Base-by-base conservation (phyloP, 441 rosid genomes). In the Brassica hybrid region DNA sequence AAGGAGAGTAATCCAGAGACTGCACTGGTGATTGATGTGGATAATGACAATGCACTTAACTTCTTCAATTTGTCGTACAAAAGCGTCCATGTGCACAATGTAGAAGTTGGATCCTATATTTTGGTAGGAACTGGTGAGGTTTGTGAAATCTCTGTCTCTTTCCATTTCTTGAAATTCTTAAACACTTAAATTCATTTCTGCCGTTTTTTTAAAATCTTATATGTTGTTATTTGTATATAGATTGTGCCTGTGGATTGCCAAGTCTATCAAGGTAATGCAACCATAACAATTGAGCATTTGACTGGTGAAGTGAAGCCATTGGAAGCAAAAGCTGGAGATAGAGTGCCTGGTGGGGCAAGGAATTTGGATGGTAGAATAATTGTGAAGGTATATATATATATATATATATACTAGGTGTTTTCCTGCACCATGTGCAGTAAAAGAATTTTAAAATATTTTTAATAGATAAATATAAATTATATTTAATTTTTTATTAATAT, bases 71-170 rank as follows among this genome's bases (percentile, higher is more conserved):
- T 96, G 73, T 87, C 91, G 0, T 92, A 89, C 67, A 84, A 60
- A 85, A 91, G 94, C 38, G 84, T 96, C 67, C 98, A 95, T 7
- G 98, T 92, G 79, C 91, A 93, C 70, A 89, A 89, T 63, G 90
- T 96, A 34, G 72, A 85, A 73, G 90, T 91, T 70, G 99, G 98
- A 70, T 93, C 94, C 67, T 96, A 83, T 82, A 73, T 96, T 76
- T 83, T 95, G 88, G 95, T 95, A 62, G 96, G 95, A 85, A 85
- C 96, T 88, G 99, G 99, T 84, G 98, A 93, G 98, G 97, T 93
- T 86, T 84, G 98, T 88, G 67, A 72, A 65, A 72, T 32, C 69
- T 7, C 69, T 7, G 12, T 76, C 34, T 84, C 21, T 67, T 25
- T 60, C 0, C 23, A 27, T 78, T 70, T n/a, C 66, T 48, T 32